Base-by-base conservation (phyloP, 2,329 filamentous ascomycete species). In the Sclerotinia borealis region DNA sequence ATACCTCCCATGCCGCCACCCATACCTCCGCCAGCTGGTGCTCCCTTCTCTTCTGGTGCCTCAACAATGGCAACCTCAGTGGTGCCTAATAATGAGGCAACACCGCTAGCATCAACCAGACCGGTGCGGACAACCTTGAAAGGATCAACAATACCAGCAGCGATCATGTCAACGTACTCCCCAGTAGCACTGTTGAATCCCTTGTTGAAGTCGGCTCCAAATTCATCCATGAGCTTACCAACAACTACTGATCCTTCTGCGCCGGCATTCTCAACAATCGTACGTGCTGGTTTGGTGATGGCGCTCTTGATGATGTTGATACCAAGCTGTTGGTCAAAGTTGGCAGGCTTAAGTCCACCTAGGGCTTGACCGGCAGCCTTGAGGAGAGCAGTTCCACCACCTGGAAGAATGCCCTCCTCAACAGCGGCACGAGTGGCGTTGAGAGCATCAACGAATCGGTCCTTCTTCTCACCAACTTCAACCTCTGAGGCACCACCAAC, bases 381-480 rank as follows among this genome's bases (percentile, higher is more conserved):
- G 80, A 99, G 89, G 59, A 99, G 88, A 74, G 93, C 95, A 75
- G 95, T 99, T 77, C 95, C 95, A 86, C 95, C 95, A 83, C 95
- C 95, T 71, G 95, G 95, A 70, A 99, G 89, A 79, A 99, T 99
- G 80, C 95, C 95, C 82, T 98, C 93, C 86, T 99, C 95, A 70
- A 99, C 95, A 74, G 95, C 95, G 72, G 95, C 95, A 73, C 95
- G 93, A 70, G 95, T 99, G 71, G 95, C 95, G 80, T 99, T 99
- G 67, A 99, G 84, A 65, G 95, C 95, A 80, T 99, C 95, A 67
- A 99, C 95, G 74, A 98, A 96, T 77, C 95, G 92, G 79, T 99
- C 95, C 88, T 99, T 99, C 92, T 99, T 99, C 87, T 99, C 95
- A 71, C 93, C 90, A 64, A 99, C 95, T 85, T 99, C 95, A 69